A percentile compares a stretch with the other conserved stretches of the same genome.
phyloP scores from a whole-genome alignment of 2,329 filamentous ascomycete species.

The Epichloe uncinata region DNA sequence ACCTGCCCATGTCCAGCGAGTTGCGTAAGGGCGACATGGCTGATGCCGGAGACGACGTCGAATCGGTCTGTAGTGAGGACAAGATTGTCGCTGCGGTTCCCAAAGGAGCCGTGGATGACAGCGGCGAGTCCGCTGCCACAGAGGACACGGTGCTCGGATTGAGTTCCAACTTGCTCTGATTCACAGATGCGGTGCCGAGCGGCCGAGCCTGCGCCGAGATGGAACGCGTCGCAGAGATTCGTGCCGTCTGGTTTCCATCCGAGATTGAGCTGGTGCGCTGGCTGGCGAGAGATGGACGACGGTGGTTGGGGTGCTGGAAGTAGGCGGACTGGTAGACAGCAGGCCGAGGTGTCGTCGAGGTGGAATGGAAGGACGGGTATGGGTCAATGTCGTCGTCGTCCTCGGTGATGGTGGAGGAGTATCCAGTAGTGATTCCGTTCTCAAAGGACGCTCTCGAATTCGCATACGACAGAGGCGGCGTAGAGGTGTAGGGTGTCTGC shows the following conservation, averaged over 20 bases:
- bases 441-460: constrained; percentile 42
- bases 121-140: constrained; percentile 21
- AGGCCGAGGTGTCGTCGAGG: constrained; percentile 4
- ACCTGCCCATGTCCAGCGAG: constrained; percentile 43
- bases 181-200: constrained; percentile 25
- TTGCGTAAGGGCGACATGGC: constrained; percentile 39
- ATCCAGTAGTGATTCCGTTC: constrained; percentile 21
- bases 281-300: constrained; percentile 19
- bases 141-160: constrained; percentile 21
- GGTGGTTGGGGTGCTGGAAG: constrained; percentile 10
- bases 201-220: constrained; percentile 18
- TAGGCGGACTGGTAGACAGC: constrained; percentile 6
- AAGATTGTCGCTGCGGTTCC: constrained; percentile 14
- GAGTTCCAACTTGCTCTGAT: constrained; percentile 35
- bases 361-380: constrained; percentile 8
- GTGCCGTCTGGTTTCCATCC: constrained; percentile 18
- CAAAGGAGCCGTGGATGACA: constrained; percentile 15
- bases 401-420: constrained; percentile 42
- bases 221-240: constrained; percentile 15
- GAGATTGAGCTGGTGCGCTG: constrained; percentile 22
- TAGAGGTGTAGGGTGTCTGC: constrained; percentile 47
- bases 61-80: constrained; percentile 14
- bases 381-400: constrained; percentile 26
- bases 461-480: constrained; percentile 45
- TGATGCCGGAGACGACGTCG: constrained; percentile 18